Evolutionary conservation across 768 basidiomycete species (phyloP), one percentile per base, ranked within the genome.

Genomic region (Lentinula sp.): DNA sequence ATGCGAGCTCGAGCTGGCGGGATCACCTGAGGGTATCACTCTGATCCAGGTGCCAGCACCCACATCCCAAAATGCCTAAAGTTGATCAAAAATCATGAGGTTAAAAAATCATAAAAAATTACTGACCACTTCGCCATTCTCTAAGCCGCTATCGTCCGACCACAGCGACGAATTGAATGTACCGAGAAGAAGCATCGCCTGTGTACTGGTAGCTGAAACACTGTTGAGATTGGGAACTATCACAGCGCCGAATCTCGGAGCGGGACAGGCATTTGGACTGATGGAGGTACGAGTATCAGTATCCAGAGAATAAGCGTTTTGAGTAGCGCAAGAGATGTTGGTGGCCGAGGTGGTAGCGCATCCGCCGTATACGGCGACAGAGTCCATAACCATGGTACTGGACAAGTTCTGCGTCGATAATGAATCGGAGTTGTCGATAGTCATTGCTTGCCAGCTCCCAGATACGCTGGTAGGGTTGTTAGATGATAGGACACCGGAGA

Each of bases 21-120:
- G 91, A 69, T 93, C 90, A 39, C 89, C 89, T 39, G 91, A 78
- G 42, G 91, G 91, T 39, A 92, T 71, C 16, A 90, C 70, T 65
- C 91, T 82, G 51, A 83, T 84, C 91, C 89, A 93, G 8, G 80
- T 74, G 5, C 82, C 86, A 2, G 84, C 80, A 37, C 77, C 74
- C 35, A 79, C 75, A 64, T 90, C 83, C 42, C 91, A 73, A 11
- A 92, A 75, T 60, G 80, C 85, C 87, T 88, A 57, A 2, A 60
- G 48, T 23, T 40, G 32, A 57, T 61, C 62, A 43, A 63, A 35
- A 28, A 46, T 23, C 61, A 8, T 43, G 32, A 53, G 42, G 52
- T 49, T 57, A 54, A 11, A 31, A 11, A 32, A 57, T 53, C 51
- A 46, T 58, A 21, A 35, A 61, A 16, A 16, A 39, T 23, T 9